These are phyloP conservation scores for Claviceps cyperi DNA, from an alignment of 2,329 filamentous ascomycete species.

Conservation along the genomic window DNA sequence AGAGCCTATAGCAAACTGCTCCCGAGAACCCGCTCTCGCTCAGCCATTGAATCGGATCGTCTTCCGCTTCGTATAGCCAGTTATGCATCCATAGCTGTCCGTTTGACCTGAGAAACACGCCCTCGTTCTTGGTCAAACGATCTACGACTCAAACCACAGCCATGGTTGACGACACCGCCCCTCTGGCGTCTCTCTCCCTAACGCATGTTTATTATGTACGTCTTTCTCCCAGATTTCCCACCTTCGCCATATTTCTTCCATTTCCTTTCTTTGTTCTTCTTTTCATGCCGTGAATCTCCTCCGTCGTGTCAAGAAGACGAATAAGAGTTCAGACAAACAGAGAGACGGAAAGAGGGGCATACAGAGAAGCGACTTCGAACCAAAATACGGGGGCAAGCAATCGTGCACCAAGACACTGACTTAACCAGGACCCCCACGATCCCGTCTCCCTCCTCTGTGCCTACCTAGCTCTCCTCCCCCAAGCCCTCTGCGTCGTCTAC, in stretches of 20 bases:
- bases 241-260: background rate
- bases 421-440: conserved; percentile 67
- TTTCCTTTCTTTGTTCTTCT: background rate
- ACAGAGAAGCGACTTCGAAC: background rate
- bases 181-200: conserved; percentile 77
- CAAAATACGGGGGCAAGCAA: background rate
- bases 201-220: conserved; percentile 93
- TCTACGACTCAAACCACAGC: background rate
- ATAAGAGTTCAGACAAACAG: background rate
- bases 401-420: conserved; percentile 1
- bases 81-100: background rate
- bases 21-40: background rate
- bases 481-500: conserved; percentile 82
- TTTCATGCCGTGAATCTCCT: no score
- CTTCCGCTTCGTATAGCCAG: background rate
- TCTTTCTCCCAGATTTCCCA: background rate
- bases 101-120: background rate
- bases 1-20: background rate
- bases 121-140: background rate
- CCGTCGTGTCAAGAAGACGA: no score
- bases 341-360: background rate
- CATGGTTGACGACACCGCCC: conserved; percentile 22
- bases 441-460: conserved; percentile 75
- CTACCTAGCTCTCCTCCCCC: conserved; percentile 86
- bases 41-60: background rate